Evolutionary conservation across 305 asterid species (phyloP).

Genomic region (Withania somnifera): DNA sequence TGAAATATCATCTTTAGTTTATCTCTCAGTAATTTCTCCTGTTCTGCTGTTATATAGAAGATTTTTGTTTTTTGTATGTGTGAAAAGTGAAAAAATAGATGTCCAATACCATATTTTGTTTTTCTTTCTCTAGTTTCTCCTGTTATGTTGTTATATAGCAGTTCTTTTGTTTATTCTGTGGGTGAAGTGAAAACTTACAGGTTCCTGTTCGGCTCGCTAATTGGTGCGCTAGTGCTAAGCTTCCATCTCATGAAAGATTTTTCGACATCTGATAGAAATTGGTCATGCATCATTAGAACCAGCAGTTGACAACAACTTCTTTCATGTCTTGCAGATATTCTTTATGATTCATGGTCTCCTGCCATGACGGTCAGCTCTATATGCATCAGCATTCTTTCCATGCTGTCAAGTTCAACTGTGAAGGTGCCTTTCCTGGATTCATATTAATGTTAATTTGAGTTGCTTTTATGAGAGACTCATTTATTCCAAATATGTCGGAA

Average conservation of each 20-base stretch:
- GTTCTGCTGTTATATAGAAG: neutral
- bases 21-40: too few relatives aligned
- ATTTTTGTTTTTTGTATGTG: neutral
- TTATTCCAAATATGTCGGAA: neutral
- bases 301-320: neutral
- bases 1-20: neutral
- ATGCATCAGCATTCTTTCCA: slow-evolving; percentile 95
- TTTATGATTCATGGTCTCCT: slow-evolving; percentile 97
- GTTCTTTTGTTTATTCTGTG: neutral
- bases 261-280: neutral
- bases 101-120: neutral
- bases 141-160: neutral
- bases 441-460: neutral
- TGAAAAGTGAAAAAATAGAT: neutral
- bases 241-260: neutral
- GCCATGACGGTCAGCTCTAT: slow-evolving; percentile 97
- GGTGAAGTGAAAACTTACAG: neutral
- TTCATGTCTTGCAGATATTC: slow-evolving; percentile 50
- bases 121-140: neutral
- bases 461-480: neutral
- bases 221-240: neutral
- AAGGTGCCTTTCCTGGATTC: slow-evolving; percentile 35
- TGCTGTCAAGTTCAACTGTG: slow-evolving; percentile 81
- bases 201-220: neutral
- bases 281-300: neutral